Evolutionary conservation across 345 rosid genomes (phyloP), one percentile per base, ranked within the genome.

Genomic region (Pelargonium nanum): DNA sequence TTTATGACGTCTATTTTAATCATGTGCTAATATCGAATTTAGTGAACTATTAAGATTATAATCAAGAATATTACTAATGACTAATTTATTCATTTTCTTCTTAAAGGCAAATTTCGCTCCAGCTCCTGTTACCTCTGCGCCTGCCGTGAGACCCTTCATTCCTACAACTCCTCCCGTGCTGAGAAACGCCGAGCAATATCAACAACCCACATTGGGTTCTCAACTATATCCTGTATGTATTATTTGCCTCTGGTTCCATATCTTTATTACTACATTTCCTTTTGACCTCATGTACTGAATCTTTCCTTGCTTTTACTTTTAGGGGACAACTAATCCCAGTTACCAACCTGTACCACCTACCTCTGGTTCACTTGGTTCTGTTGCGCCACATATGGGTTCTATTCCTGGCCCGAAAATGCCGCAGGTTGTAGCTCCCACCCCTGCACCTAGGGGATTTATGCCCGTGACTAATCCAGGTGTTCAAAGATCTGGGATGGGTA

Each of bases 181-280:
- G 74, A 86, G 73, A 77, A 88, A 86, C 68, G 87, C 84, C 23
- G 93, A 78, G 57, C 96, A 86, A 70, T 94, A 83, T 70, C 96
- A 90, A 80, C 96, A 84, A 73, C 84, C 82, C 53, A 79, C 86
- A 48, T 66, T 78, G 77, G 82, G 74, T 57, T 80, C 97, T 77
- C 96, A 90, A 65, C 74, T 92, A 55, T 88, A 90, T 77, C 83
- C 89, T 0, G 97, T 94, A 66, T 57, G 95, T 81, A 61, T 66
- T 25, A 28, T 22, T 24, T 26, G 44, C 25, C 19, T 59, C 34
- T 25, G 16, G 24, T 62, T 69, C n/a, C n/a, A 34, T 59, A 57
- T 63, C 26, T 55, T 55, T 24, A 30, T 25, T 6, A 50, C 19
- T 19, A 21, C 58, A 51, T 52, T 54, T 59, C 61, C 52, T 20